These are phyloP conservation scores for Arabidopsis suecica DNA, from an alignment of 345 rosid genomes.

Conservation along the genomic window DNA sequence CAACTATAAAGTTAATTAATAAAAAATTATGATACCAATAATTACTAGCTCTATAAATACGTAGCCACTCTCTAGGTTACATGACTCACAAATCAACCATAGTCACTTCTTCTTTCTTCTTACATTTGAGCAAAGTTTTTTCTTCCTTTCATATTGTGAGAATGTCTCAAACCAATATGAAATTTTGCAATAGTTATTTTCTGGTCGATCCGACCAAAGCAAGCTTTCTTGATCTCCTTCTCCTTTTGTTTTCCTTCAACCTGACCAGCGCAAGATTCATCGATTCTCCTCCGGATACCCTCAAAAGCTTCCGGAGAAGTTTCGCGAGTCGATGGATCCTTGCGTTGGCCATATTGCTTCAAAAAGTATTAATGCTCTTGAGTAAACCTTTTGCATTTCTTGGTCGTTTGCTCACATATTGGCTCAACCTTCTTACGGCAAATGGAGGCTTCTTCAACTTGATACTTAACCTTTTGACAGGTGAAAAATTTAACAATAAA, in stretches of 20 bases:
- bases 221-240: slow-evolving; percentile 45
- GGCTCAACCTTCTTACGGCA: slow-evolving; percentile 30
- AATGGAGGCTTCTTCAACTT: slow-evolving; percentile 45
- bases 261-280: slow-evolving; percentile 29
- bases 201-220: slow-evolving; percentile 53
- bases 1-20: background rate
- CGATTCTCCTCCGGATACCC: slow-evolving; percentile 41
- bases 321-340: slow-evolving; percentile 38
- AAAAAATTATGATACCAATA: slow-evolving; percentile 10
- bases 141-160: slow-evolving; percentile 10
- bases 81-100: slow-evolving; percentile 40
- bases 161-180: slow-evolving; percentile 36
- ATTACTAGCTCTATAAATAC: slow-evolving; percentile 38
- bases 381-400: slow-evolving; percentile 22
- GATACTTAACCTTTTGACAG: slow-evolving; percentile 34
- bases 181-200: slow-evolving; percentile 39
- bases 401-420: slow-evolving; percentile 33
- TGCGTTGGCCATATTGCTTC: slow-evolving; percentile 28
- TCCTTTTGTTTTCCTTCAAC: slow-evolving; percentile 46
- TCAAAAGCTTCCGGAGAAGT: slow-evolving; percentile 25
- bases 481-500: slow-evolving; percentile 12
- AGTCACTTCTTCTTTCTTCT: slow-evolving; percentile 25
- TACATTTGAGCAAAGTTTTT: background rate
- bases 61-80: slow-evolving; percentile 29
- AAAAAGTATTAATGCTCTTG: slow-evolving; percentile 20